Base-by-base conservation (phyloP, 2,329 filamentous ascomycete genomes). In the Cladophialophora psammophila region DNA sequence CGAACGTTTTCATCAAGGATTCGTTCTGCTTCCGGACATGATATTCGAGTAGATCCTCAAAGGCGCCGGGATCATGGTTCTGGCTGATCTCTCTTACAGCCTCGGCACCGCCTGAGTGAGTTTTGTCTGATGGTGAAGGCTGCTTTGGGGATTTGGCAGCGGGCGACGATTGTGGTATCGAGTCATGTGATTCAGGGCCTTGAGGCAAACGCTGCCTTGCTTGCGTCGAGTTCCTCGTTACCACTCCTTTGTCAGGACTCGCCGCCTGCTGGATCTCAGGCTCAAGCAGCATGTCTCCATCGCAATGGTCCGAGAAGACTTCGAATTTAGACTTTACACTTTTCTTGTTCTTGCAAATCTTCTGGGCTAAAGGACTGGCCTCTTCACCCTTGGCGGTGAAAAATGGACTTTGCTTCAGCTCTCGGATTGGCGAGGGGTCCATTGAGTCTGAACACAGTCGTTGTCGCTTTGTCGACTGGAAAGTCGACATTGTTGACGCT, bases 261-360 rank as follows among this genome's bases (percentile, higher is more conserved):
- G 61, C 65, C 54, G 65, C 52, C 50, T 65, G 52, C 48, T 62
- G 45, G 26, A 75, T 71, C 69, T 84, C 79, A 8, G 80, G 77
- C 45, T 85, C 74, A 60, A 77, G 78, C 3, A 80, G 75, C 77
- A 85, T 82, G 7, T 81, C 81, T 35, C 84, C 82, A 32, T 83
- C 78, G 4, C 81, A 78, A 69, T 85, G 83, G 71, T 87, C 85
- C 0, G 84, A 86, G 72, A 82, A 86, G 4, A 86, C 80, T 31
- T 79, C 80, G 64, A 86, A 76, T 8, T 77, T 77, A 13, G 80
- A 78, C 63, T 80, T 79, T 62, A 80, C 81, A 20, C 76, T 74
- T 70, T 79, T 80, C 67, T 80, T 82, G 18, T 66, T 79, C 50
- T 76, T 65, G 42, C 68, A 73, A 50, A 74, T 71, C 71, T 77